Conservation (phyloP, 2,329 filamentous ascomycete species). For the Diaporthe citriasiana region DNA sequence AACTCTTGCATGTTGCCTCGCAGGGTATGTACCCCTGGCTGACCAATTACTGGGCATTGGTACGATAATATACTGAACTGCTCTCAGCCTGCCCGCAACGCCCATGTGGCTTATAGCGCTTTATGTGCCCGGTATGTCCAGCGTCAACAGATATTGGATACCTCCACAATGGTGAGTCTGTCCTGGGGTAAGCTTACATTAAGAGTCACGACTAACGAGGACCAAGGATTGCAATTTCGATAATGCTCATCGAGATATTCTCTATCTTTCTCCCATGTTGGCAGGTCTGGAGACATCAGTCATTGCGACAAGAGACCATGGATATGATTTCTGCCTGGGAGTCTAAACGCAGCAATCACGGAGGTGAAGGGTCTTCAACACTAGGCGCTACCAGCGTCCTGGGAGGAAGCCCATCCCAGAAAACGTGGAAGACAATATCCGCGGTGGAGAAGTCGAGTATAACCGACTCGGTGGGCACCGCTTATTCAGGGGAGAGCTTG, state of each 20-base stretch:
- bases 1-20: constrained; percentile 67
- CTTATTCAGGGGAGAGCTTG: constrained; percentile 57
- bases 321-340: constrained; percentile 65
- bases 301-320: constrained; percentile 62
- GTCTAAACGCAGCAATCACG: constrained; percentile 52
- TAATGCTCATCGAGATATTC: constrained; percentile 74
- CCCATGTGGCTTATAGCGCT: constrained; percentile 77
- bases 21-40: constrained; percentile 54
- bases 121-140: constrained; percentile 63
- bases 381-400: constrained; percentile 46
- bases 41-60: background rate
- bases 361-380: constrained; percentile 13
- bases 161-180: constrained; percentile 72
- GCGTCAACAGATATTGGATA: constrained; percentile 68
- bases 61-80: constrained; percentile 22
- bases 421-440: constrained; percentile 50
- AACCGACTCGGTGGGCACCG: constrained; percentile 44
- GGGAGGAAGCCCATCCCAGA: constrained; percentile 52
- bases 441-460: constrained; percentile 47
- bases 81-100: constrained; percentile 69
- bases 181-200: too few species aligned
- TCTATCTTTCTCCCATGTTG: constrained; percentile 74
- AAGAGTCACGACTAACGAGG: background rate
- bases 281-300: constrained; percentile 64
- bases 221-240: constrained; percentile 69